Conservation (phyloP, 257 asterid genomes). For the Buddleja alternifolia region DNA sequence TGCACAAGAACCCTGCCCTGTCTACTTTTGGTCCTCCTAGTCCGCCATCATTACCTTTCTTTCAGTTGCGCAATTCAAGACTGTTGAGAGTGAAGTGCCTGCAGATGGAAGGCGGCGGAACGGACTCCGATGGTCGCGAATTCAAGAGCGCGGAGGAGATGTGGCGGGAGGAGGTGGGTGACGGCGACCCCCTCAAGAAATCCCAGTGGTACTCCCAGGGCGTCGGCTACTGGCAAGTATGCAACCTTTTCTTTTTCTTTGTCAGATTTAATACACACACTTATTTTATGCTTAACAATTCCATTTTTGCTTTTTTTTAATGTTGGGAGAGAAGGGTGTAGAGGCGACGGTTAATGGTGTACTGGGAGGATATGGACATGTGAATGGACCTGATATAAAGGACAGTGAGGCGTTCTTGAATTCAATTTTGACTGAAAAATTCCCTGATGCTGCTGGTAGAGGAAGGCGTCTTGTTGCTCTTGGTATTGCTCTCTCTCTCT, state of each 20-base stretch:
- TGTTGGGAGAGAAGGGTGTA: constrained; percentile 68
- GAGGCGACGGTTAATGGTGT: constrained; percentile 97
- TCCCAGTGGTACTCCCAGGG: constrained; percentile 81
- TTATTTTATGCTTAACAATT: too few relatives aligned
- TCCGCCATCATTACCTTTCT: constrained; percentile 18
- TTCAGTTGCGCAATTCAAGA: constrained; percentile 9
- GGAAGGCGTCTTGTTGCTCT: constrained; percentile 74
- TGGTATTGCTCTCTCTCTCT: constrained; percentile 48
- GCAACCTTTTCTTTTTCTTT: background rate
- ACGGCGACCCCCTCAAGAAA: constrained; percentile 64
- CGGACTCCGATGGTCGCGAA: constrained; percentile 76
- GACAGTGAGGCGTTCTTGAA: constrained; percentile 78
- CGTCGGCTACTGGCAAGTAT: constrained; percentile 87
- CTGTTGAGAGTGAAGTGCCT: constrained; percentile 11
- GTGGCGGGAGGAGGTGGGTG: constrained; percentile 92
- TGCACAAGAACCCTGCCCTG: constrained; percentile 30
- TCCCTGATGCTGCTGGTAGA: constrained; percentile 64
- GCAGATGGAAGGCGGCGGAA: constrained; percentile 61
- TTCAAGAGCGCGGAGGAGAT: constrained; percentile 78
- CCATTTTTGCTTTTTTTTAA: background rate
- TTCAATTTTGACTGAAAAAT: constrained; percentile 64
- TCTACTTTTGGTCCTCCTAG: constrained; percentile 1
- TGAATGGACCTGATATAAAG: constrained; percentile 73
- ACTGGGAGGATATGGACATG: constrained; percentile 88
- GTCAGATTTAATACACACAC: too few relatives aligned